These are phyloP conservation scores for Picea glauca DNA, from an alignment of 75 land plant species.

Conservation along the genomic window DNA sequence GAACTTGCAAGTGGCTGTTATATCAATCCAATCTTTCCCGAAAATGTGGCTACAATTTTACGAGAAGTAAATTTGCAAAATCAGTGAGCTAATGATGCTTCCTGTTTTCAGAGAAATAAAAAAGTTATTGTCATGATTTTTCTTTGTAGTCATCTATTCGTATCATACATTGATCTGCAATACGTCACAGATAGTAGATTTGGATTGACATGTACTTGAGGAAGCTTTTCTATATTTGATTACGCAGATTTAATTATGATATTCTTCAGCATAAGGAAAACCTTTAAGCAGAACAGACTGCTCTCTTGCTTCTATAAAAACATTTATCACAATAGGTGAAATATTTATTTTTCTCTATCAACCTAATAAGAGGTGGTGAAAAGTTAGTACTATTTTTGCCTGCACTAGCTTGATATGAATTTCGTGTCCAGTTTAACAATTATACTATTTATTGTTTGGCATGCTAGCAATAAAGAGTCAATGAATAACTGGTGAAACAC, in stretches of 20 bases:
- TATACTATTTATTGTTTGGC: not conserved
- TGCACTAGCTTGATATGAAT: not conserved
- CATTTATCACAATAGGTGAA: not conserved
- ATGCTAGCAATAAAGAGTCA: not conserved
- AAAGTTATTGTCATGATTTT: not conserved
- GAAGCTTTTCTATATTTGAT: not conserved
- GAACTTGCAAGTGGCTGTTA: constrained; percentile 88
- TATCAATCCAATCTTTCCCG: constrained; percentile 88
- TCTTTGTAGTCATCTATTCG: not conserved
- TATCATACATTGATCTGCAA: not conserved
- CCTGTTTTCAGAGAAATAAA: constrained; percentile 1
- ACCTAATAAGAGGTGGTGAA: not conserved
- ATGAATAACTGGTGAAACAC: no score
- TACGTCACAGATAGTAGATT: not conserved
- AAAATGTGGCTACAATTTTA: constrained; percentile 66
- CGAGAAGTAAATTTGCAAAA: constrained; percentile 35
- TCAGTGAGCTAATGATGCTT: not conserved
- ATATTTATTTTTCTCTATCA: not conserved
- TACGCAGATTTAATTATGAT: not conserved
- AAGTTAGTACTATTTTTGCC: not conserved
- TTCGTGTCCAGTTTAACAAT: not conserved
- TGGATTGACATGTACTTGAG: not conserved
- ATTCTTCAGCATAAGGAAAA: not conserved
- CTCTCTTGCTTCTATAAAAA: not conserved
- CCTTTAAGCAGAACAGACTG: not conserved